Evolutionary conservation across 2,329 filamentous ascomycete genomes (phyloP).

Genomic region (Podosphaera leucotricha): DNA sequence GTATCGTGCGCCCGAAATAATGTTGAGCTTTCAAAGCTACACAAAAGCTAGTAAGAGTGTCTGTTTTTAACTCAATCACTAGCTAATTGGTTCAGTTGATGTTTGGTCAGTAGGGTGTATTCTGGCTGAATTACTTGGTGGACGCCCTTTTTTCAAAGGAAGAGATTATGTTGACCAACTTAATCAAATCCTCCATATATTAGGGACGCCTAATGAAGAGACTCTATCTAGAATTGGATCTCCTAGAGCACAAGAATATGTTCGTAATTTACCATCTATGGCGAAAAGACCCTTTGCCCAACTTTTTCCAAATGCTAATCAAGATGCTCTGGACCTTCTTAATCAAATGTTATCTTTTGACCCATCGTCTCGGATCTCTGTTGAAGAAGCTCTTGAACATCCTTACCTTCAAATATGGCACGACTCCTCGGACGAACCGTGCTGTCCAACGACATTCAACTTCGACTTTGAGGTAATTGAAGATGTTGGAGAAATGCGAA

Average conservation of each 20-base stretch:
- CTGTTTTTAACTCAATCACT: no score
- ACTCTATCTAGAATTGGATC: conserved; percentile 84
- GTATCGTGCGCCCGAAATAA: conserved; percentile 85
- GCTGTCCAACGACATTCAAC: conserved; percentile 84
- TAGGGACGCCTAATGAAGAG: conserved; percentile 80
- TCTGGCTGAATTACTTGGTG: conserved; percentile 71
- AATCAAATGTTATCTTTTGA: conserved; percentile 69
- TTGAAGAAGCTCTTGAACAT: conserved; percentile 56
- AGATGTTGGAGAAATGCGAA: conserved; percentile 82
- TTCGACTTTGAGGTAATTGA: conserved; percentile 98
- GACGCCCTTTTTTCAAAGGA: conserved; percentile 63
- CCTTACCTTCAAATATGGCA: conserved; percentile 92
- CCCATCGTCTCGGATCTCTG: conserved; percentile 62
- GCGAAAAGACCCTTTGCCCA: conserved; percentile 49
- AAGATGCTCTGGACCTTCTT: conserved; percentile 66
- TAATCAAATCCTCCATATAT: conserved; percentile 55
- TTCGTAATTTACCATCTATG: conserved; percentile 33
- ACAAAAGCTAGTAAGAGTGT: no score
- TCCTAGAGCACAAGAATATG: conserved; percentile 57
- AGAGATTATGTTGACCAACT: conserved; percentile 75
- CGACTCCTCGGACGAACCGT: conserved; percentile 84
- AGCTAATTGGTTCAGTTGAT: conserved; percentile 73
- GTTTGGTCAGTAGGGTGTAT: conserved; percentile 87
- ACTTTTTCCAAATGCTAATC: conserved; percentile 58
- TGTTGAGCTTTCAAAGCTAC: conserved; percentile 79